These are phyloP conservation scores for Lachnellula cervina DNA, from an alignment of 2,329 filamentous ascomycete genomes.

Conservation along the genomic window DNA sequence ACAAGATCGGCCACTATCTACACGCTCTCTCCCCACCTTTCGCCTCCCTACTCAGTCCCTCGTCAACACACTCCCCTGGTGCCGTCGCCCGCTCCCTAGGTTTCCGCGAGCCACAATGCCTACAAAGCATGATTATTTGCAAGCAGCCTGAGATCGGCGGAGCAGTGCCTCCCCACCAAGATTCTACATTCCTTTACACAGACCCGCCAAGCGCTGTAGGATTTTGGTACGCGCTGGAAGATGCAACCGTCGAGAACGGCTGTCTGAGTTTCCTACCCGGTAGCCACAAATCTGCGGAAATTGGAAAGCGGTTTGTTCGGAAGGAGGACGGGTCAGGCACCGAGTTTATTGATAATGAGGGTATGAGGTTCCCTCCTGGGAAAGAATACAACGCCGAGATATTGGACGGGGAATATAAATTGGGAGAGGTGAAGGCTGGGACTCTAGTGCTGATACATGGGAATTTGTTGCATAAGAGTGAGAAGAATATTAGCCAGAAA, in stretches of 20 bases:
- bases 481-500: conserved; percentile 81
- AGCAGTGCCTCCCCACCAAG: conserved; percentile 85
- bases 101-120: conserved; percentile 47
- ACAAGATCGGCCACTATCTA: conserved; percentile 80
- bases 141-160: conserved; percentile 97
- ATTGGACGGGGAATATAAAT: conserved; percentile 58
- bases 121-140: conserved; percentile 98
- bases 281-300: conserved; percentile 68
- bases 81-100: conserved; percentile 43
- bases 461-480: conserved; percentile 92
- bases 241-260: conserved; percentile 80
- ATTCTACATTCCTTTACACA: conserved; percentile 89
- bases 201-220: conserved; percentile 83
- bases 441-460: conserved; percentile 92
- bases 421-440: conserved; percentile 86
- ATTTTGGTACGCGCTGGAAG: conserved; percentile 96
- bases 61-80: conserved; percentile 33
- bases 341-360: conserved; percentile 67
- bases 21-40: conserved; percentile 67
- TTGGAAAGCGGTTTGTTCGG: conserved; percentile 72
- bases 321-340: conserved; percentile 50
- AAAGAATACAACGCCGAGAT: conserved; percentile 42
- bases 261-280: conserved; percentile 83
- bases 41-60: conserved; percentile 44
- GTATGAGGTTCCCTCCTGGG: conserved; percentile 56